phyloP scores from a whole-genome alignment of 73 alveolate genomes.

The Vitrella brassicaformis region DNA sequence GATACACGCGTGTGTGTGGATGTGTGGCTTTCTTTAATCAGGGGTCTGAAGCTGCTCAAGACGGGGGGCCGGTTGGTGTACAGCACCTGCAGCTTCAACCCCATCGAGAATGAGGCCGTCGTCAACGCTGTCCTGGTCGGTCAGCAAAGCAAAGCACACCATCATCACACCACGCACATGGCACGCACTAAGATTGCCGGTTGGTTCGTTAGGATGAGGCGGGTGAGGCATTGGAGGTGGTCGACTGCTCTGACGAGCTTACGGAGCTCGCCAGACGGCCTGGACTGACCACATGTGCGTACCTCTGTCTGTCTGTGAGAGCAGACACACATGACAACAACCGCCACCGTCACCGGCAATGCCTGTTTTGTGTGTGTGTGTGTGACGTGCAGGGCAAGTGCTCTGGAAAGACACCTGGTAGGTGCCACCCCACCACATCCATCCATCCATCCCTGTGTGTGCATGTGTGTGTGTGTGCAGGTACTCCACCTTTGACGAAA shows the following conservation, averaged over 20 bases:
- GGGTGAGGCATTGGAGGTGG: neutral
- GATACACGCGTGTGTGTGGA: too few relatives aligned
- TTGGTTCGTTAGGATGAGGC: too few relatives aligned
- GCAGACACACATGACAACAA: neutral
- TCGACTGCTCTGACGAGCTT: neutral
- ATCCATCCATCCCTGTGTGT: too few relatives aligned
- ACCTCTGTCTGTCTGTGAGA: neutral
- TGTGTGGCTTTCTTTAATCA: slow-evolving; percentile 12
- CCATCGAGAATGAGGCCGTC: slow-evolving; percentile 92
- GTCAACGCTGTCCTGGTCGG: slow-evolving; percentile 14
- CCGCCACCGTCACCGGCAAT: neutral
- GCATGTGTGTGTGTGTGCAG: neutral
- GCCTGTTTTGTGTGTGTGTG: neutral
- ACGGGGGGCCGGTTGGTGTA: slow-evolving; percentile 86
- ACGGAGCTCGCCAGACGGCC: neutral
- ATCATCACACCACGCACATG: too few relatives aligned
- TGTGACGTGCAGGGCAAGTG: too few relatives aligned
- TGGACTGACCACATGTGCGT: neutral
- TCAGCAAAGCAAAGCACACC: too few relatives aligned
- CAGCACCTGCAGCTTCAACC: slow-evolving; percentile 95
- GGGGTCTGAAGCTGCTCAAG: slow-evolving; percentile 73
- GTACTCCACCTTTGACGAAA: neutral
- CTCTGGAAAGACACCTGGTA: too few relatives aligned
- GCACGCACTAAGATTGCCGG: too few relatives aligned
- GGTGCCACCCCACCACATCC: too few relatives aligned